These are phyloP conservation scores for Vanderwaltozyma polyspora DNA, from an alignment of 805 yeast species.

Conservation along the genomic window DNA sequence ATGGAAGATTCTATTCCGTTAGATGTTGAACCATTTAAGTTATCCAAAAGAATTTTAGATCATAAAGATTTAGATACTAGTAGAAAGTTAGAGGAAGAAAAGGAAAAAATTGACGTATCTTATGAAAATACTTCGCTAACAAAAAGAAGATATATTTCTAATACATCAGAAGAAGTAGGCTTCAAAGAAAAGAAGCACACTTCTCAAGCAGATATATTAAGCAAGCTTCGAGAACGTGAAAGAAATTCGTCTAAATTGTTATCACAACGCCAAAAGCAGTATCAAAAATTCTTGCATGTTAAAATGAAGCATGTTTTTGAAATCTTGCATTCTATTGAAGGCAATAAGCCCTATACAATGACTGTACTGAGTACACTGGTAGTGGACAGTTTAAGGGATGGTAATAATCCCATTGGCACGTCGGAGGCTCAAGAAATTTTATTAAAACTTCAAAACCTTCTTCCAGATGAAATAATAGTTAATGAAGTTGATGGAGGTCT, in stretches of 20 bases:
- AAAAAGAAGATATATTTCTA: slow-evolving; percentile 9
- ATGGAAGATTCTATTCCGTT: slow-evolving; percentile 5
- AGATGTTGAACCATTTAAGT: slow-evolving; percentile 16
- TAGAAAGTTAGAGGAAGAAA: background rate
- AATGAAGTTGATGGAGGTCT: slow-evolving; percentile 19
- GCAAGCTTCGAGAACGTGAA: slow-evolving; percentile 21
- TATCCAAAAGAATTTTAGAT: slow-evolving; percentile 18
- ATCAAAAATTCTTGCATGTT: slow-evolving; percentile 19
- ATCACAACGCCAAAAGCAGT: slow-evolving; percentile 18
- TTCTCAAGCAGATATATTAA: slow-evolving; percentile 17
- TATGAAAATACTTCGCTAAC: background rate
- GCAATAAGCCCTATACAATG: slow-evolving; percentile 20
- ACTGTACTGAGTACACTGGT: slow-evolving; percentile 18
- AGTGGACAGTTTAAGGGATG: slow-evolving; percentile 24
- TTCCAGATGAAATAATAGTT: slow-evolving; percentile 10
- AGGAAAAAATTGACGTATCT: background rate
- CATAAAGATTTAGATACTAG: background rate
- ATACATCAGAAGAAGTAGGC: slow-evolving; percentile 12
- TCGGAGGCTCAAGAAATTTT: slow-evolving; percentile 19
- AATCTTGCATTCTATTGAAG: slow-evolving; percentile 15
- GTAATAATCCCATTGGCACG: slow-evolving; percentile 25
- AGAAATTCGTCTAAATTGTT: slow-evolving; percentile 17
- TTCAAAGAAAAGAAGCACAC: slow-evolving; percentile 10
- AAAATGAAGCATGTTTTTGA: slow-evolving; percentile 24
- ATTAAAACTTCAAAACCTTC: slow-evolving; percentile 10